Evolutionary conservation across 805 yeast species (phyloP).

Genomic region (Tetrapisispora iriomotensis): DNA sequence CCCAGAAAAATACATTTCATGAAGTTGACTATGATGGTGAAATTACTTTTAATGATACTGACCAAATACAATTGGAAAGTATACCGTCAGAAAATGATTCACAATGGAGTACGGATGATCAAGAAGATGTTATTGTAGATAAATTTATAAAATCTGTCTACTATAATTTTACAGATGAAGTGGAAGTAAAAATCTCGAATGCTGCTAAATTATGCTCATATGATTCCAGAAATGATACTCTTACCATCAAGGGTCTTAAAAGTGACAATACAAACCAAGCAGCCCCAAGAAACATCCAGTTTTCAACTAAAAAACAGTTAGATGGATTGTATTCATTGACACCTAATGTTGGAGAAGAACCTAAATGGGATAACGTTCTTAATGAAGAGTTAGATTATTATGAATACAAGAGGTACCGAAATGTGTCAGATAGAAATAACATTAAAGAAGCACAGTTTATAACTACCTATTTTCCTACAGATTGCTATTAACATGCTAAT

Average conservation of each 20-base stretch:
- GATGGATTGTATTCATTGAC: no score
- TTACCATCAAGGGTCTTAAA: background rate
- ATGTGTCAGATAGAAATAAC: background rate
- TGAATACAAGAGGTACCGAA: background rate
- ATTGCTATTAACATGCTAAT: conserved; percentile 1
- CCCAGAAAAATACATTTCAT: background rate
- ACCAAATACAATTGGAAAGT: background rate
- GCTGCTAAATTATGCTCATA: conserved; percentile 1
- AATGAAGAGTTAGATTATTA: background rate
- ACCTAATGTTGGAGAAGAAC: no score
- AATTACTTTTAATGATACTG: background rate
- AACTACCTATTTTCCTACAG: background rate
- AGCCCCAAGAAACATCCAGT: background rate
- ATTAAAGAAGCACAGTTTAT: background rate
- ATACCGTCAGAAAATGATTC: background rate
- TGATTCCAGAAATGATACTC: background rate
- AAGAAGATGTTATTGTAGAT: background rate
- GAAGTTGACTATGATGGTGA: background rate
- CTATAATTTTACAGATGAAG: background rate
- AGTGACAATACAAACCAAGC: background rate
- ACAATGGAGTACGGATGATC: background rate
- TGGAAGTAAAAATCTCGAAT: background rate
- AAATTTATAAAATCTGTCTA: no score
- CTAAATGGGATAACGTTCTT: background rate
- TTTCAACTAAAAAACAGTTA: background rate